Percentiles rank a stretch among this genome's conserved stretches.
phyloP scores from a whole-genome alignment of 139 green algal genomes.

The Closterium sp. region DNA sequence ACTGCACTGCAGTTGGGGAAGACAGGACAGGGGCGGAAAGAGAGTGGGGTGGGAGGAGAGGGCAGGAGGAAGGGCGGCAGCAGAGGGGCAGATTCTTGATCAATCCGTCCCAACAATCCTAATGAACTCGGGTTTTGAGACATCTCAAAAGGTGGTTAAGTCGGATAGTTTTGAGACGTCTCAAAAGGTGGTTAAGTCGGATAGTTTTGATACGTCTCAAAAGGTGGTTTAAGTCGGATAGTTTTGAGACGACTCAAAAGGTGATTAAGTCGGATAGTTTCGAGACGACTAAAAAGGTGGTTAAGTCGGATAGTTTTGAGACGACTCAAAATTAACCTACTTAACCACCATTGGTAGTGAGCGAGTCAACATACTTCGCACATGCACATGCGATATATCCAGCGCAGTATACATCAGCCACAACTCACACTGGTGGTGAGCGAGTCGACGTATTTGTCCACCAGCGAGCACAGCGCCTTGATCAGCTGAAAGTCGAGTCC shows the following conservation, averaged over 20 bases:
- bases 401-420: neutral
- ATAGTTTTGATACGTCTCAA: neutral
- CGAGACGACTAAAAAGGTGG: neutral
- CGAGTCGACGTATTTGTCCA: conserved; percentile 30
- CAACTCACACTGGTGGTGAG: conserved; percentile 14
- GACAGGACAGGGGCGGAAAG: neutral
- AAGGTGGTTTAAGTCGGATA: no score
- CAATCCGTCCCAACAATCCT: no score
- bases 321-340: neutral
- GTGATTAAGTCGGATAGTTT: neutral
- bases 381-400: no score
- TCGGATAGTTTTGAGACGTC: neutral
- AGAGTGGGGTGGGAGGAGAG: neutral
- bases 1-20: neutral
- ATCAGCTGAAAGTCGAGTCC: conserved; percentile 86
- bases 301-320: neutral
- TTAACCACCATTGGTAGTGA: conserved; percentile 4
- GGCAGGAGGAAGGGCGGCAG: neutral
- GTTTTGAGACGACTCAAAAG: neutral
- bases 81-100: no score
- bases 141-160: neutral
- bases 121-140: no score
- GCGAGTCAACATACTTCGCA: conserved; percentile 20
- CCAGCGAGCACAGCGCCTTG: neutral
- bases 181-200: neutral